Conservation (phyloP, 805 yeast species). For the Phaffomyces thermotolerans region DNA sequence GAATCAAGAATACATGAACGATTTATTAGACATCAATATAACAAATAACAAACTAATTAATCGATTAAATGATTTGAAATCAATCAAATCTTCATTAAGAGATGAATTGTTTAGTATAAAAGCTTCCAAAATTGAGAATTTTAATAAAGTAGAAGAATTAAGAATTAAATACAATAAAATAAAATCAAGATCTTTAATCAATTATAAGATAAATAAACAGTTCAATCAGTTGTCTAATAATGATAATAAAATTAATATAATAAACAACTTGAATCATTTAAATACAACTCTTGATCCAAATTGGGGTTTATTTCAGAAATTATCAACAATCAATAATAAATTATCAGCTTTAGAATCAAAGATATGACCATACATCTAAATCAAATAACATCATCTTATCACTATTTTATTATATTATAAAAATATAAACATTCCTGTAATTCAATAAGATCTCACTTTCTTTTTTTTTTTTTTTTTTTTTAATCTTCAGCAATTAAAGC, state of each 20-base stretch:
- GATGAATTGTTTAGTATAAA: slow-evolving; percentile 24
- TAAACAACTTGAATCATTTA: slow-evolving; percentile 23
- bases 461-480: neutral
- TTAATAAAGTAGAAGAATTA: slow-evolving; percentile 20
- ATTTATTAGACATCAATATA: slow-evolving; percentile 29
- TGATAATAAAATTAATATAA: slow-evolving; percentile 1
- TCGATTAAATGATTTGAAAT: slow-evolving; percentile 21
- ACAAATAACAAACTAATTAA: slow-evolving; percentile 27
- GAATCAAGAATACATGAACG: slow-evolving; percentile 24
- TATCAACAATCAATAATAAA: slow-evolving; percentile 9
- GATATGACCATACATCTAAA: too few relatives aligned
- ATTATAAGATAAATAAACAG: slow-evolving; percentile 15
- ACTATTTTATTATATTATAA: too few relatives aligned
- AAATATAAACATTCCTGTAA: too few relatives aligned
- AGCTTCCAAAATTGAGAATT: slow-evolving; percentile 20
- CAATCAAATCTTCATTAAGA: slow-evolving; percentile 26
- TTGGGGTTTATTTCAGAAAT: slow-evolving; percentile 16
- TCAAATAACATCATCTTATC: too few relatives aligned
- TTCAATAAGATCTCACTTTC: neutral
- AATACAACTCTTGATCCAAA: slow-evolving; percentile 24
- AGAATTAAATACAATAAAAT: slow-evolving; percentile 20
- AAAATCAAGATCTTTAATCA: slow-evolving; percentile 10
- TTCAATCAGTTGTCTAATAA: slow-evolving; percentile 3
- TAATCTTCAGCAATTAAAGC: slow-evolving; percentile 54
- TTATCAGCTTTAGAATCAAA: neutral